Base-by-base conservation (phyloP, 2,329 filamentous ascomycete genomes). In the Phoma herbarum region DNA sequence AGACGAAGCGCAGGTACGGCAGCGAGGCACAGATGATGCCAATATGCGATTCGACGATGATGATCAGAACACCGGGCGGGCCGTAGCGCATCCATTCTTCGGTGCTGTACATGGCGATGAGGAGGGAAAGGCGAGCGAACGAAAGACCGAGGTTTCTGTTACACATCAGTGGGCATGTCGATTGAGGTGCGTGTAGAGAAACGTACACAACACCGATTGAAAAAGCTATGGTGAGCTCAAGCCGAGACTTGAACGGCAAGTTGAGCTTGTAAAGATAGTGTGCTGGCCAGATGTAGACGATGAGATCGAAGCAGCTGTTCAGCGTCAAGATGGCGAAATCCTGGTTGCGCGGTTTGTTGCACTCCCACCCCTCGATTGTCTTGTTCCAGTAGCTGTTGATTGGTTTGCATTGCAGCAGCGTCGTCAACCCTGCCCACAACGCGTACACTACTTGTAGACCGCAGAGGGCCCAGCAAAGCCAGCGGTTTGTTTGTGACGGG, bases 201-300 rank as follows among this genome's bases (percentile, higher is more conserved):
- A 62, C 57, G 4, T 53, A 60, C 62, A 59, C 37, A n/a, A 60
- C 14, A 14, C 65, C 63, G 23, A 64, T 35, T n/a, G 53, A 60
- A 47, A 67, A 67, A 18, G 55, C 43, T 8, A 53, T 18, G 28
- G 63, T 60, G 0, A 67, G 46, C 20, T 61, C 61, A 14, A 52
- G 37, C 1, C 63, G 63, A 37, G 55, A 48, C 29, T 46, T 57
- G 9, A 63, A 49, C 11, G 63, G 61, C 25, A 66, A 14, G 2
- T 64, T 62, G n/a, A 68, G 56, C 26, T 62, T 66, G 51, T 60
- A 64, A 2, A 68, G 54, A 25, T 66, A 68, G 11, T 62, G 59
- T 9, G 59, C 62, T 16, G 65, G 65, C 65, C 65, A 68, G 11
- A 57, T 44, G 52, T 60, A 66, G 7, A 63, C 58, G 23, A 66